These are phyloP conservation scores for Hepatocystis sp. DNA, from an alignment of 169 alveolate species.

Conservation along the genomic window DNA sequence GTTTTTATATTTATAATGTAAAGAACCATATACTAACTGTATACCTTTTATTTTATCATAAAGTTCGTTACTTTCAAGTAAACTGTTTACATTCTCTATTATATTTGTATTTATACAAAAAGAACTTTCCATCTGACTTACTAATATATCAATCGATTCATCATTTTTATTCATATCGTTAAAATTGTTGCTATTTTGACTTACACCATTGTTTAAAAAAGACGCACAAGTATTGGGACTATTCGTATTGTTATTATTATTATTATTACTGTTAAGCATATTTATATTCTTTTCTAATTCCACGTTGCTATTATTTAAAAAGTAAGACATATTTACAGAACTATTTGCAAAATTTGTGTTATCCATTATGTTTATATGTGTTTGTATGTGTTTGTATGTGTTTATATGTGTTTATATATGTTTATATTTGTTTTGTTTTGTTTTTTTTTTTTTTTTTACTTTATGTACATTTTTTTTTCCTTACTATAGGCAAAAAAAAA, in stretches of 20 bases:
- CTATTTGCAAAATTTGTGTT: constrained; percentile 52
- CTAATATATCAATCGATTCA: constrained; percentile 69
- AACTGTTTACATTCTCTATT: constrained; percentile 65
- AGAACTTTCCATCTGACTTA: constrained; percentile 74
- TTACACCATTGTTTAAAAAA: constrained; percentile 31
- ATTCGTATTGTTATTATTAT: constrained; percentile 1
- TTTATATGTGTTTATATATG: too few species aligned
- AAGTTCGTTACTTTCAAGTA: constrained; percentile 52
- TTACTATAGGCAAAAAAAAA: constrained; percentile 5
- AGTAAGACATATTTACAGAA: constrained; percentile 64
- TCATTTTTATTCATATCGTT: constrained; percentile 58
- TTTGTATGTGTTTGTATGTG: too few species aligned
- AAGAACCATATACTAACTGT: constrained; percentile 64
- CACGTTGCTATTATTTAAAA: constrained; percentile 52
- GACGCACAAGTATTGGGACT: constrained; percentile 17
- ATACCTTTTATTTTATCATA: constrained; percentile 74
- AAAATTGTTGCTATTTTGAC: constrained; percentile 34
- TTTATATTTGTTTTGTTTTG: too few species aligned
- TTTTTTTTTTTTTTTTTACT: too few species aligned
- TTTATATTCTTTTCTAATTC: constrained; percentile 21
- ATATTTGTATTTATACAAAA: constrained; percentile 67
- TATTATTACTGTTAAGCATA: constrained; percentile 24
- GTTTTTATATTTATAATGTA: constrained; percentile 70
- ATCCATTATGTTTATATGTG: constrained; percentile 67
- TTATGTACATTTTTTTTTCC: constrained; percentile 1